Evolutionary conservation across 176 grass and related monocot genomes (phyloP), one percentile per base, ranked within the genome.

Genomic region (Aechmea fasciata): DNA sequence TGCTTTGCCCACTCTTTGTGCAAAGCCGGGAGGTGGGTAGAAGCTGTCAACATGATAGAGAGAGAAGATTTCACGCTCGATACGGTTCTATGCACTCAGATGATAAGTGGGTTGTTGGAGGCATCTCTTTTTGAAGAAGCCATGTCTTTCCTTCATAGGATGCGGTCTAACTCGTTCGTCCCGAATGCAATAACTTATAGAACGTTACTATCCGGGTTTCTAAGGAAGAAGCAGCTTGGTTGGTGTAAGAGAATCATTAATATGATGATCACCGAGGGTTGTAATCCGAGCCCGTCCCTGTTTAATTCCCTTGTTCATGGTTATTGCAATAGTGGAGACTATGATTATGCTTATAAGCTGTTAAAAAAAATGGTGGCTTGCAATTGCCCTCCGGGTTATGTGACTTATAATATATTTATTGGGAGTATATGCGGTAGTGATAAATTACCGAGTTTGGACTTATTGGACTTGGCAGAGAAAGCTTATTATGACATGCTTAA

Each of bases 241-340:
- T 99, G 94, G 94, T 99, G 94, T 73, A 93, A 99, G 76, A 92
- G 94, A 82, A 87, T 93, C 70, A 73, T 99, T 47, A 99, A 90
- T 68, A 93, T 90, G 81, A 99, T 99, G 94, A 83, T 90, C 76
- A 85, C 74, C 9, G 89, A 99, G 82, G 94, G 94, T 15, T 99
- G 94, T 69, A 85, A 81, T 72, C 89, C 94, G 28, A 99, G 71
- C 50, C 87, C 89, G 26, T 79, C 86, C 41, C 75, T 99, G 75
- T 99, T 99, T 67, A 93, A 86, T 81, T 99, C 94, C 14, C 84
- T 99, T 71, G 68, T 99, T 73, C 89, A 93, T 85, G 82, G 67
- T 64, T 99, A 93, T 69, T 90, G 94, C 50, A 87, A 64, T 65
- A 79, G 47, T 1, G 59, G 75, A 49, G 94, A 99, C 70, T 88